These are phyloP conservation scores for Alternaria atra DNA, from an alignment of 2,329 filamentous ascomycete genomes.

Conservation along the genomic window DNA sequence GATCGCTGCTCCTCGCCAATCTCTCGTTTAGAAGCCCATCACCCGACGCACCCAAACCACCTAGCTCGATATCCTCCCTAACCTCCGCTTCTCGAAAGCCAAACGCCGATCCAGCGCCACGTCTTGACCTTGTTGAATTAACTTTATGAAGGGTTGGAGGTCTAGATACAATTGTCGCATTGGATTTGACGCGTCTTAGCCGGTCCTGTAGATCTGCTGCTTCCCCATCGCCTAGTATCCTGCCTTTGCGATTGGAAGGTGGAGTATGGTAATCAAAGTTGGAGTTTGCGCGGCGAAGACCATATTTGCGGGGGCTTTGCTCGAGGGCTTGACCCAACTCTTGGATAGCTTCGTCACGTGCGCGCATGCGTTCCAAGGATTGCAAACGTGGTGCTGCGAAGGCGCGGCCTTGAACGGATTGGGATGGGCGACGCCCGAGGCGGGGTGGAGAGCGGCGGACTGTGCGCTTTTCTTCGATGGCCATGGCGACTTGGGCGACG, in stretches of 20 bases:
- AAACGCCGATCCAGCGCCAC: slow-evolving; percentile 35
- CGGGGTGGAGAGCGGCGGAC: slow-evolving; percentile 38
- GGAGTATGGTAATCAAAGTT: slow-evolving; percentile 47
- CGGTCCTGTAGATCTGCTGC: slow-evolving; percentile 41
- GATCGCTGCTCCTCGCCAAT: slow-evolving; percentile 43
- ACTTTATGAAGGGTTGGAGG: slow-evolving; percentile 25
- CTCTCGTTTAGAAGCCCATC: slow-evolving; percentile 43
- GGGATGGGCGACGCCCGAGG: slow-evolving; percentile 49
- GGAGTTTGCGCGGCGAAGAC: slow-evolving; percentile 33
- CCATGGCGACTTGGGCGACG: slow-evolving; percentile 63
- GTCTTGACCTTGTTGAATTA: slow-evolving; percentile 34
- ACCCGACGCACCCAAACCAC: slow-evolving; percentile 32
- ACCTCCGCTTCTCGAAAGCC: slow-evolving; percentile 52
- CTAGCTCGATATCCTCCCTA: slow-evolving; percentile 48
- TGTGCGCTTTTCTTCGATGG: slow-evolving; percentile 62
- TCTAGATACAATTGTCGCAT: slow-evolving; percentile 40
- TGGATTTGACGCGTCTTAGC: slow-evolving; percentile 43
- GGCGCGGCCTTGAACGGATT: slow-evolving; percentile 59
- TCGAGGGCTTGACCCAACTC: slow-evolving; percentile 54
- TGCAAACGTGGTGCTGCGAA: slow-evolving; percentile 63
- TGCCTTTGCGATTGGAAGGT: slow-evolving; percentile 46
- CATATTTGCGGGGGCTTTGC: slow-evolving; percentile 56
- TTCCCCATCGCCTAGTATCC: slow-evolving; percentile 42
- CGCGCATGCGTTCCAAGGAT: slow-evolving; percentile 58
- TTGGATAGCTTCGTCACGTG: slow-evolving; percentile 53